Evolutionary conservation across 768 basidiomycete species (phyloP).

Genomic region (Lentinula sp.): DNA sequence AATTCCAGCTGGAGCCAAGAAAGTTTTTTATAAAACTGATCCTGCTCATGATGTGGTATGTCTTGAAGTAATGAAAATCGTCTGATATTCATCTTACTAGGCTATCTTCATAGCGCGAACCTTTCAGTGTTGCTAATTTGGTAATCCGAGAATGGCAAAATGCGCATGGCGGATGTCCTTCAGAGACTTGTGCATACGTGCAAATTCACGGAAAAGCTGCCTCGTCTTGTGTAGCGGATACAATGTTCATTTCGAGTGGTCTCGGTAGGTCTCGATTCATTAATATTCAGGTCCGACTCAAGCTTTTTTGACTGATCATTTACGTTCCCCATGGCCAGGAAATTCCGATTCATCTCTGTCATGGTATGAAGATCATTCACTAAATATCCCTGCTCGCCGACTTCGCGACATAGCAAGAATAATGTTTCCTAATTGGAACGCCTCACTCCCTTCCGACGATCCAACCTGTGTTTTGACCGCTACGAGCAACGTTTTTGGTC

Average conservation of each 20-base stretch:
- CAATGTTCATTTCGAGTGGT: conserved; percentile 40
- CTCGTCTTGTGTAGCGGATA: conserved; percentile 30
- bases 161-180: conserved; percentile 29
- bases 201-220: conserved; percentile 42
- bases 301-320: background rate
- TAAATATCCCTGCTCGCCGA: conserved; percentile 28
- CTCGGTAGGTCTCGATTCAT: conserved; percentile 24
- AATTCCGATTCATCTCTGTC: conserved; percentile 16
- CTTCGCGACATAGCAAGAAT: conserved; percentile 22
- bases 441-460: conserved; percentile 35
- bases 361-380: conserved; percentile 31
- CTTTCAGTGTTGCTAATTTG: conserved; percentile 35
- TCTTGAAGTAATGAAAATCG: conserved; percentile 12
- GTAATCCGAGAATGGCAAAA: conserved; percentile 36
- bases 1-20: conserved; percentile 12
- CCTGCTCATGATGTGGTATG: conserved; percentile 34
- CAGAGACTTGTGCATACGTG: conserved; percentile 34
- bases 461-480: conserved; percentile 35
- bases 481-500: conserved; percentile 39
- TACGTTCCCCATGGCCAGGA: conserved; percentile 6
- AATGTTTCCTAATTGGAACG: conserved; percentile 28
- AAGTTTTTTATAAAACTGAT: conserved; percentile 36
- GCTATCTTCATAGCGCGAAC: conserved; percentile 28
- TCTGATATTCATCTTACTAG: background rate
- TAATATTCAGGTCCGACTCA: background rate